A percentile compares a stretch with the other conserved stretches of the same genome.
These are phyloP conservation scores for Phytophthora pini DNA, from an alignment of 352 stramenopile genomes.

Conservation along the genomic window DNA sequence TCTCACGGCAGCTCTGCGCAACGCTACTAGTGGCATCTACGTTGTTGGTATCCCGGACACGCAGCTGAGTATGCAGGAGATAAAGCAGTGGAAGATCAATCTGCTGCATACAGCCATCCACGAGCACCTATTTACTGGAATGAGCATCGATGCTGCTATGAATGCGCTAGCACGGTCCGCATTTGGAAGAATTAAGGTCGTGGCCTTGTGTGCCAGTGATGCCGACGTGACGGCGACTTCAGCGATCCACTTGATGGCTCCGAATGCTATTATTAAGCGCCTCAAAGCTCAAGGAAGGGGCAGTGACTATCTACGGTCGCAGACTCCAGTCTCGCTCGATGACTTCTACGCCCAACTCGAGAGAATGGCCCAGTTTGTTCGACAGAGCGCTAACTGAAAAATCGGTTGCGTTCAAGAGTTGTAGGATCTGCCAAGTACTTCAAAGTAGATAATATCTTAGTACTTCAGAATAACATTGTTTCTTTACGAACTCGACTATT, in stretches of 20 bases:
- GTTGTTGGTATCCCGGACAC: conserved; percentile 49
- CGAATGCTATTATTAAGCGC: conserved; percentile 49
- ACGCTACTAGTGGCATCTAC: conserved; percentile 42
- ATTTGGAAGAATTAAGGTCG: conserved; percentile 27
- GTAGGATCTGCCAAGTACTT: no score
- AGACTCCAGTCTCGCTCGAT: conserved; percentile 7
- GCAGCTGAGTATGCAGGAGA: conserved; percentile 41
- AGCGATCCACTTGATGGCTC: conserved; percentile 37
- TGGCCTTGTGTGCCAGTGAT: conserved; percentile 42
- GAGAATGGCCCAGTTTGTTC: conserved; percentile 35
- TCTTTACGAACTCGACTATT: no score
- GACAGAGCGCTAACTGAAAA: conserved; percentile 12
- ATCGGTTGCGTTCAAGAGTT: no score
- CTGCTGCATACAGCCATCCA: conserved; percentile 50
- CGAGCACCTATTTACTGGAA: conserved; percentile 33
- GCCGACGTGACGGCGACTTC: conserved; percentile 37
- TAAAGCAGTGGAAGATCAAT: conserved; percentile 56
- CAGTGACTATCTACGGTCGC: not conserved
- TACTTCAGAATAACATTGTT: no score
- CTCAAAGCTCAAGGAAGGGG: conserved; percentile 24
- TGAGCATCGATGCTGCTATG: not conserved
- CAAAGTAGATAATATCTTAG: no score
- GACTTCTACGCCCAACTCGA: conserved; percentile 46
- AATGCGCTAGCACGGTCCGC: conserved; percentile 3
- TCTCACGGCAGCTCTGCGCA: conserved; percentile 39